phyloP scores from a whole-genome alignment of 2,329 filamentous ascomycete species.

The Botryosphaeria dothidea region DNA sequence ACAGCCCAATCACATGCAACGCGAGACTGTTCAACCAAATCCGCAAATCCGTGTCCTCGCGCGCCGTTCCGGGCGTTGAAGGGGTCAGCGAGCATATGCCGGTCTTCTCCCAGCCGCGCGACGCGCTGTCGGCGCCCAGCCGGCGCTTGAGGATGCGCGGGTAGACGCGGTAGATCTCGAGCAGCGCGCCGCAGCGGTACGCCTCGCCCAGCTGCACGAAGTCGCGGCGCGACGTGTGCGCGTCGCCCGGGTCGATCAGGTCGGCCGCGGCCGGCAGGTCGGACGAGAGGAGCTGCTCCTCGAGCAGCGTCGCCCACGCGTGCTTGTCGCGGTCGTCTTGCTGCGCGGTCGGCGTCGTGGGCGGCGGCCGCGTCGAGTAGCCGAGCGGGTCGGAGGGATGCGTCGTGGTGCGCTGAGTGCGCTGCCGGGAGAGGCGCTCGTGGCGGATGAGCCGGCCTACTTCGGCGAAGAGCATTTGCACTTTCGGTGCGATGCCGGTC shows the following conservation, averaged over 20 bases:
- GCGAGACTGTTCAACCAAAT: slow-evolving; percentile 54
- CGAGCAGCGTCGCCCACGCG: slow-evolving; percentile 44
- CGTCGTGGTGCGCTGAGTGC: neutral
- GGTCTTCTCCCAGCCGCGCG: slow-evolving; percentile 12
- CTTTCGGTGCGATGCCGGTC: slow-evolving; percentile 50
- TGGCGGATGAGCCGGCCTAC: slow-evolving; percentile 47
- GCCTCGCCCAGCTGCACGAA: slow-evolving; percentile 56
- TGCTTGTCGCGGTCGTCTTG: slow-evolving; percentile 35
- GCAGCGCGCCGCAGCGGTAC: slow-evolving; percentile 54
- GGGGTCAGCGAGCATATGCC: slow-evolving; percentile 8
- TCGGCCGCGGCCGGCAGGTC: slow-evolving; percentile 49
- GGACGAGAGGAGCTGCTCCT: slow-evolving; percentile 49
- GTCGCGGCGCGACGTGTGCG: slow-evolving; percentile 54
- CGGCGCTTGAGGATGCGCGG: slow-evolving; percentile 52
- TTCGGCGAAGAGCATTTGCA: slow-evolving; percentile 48
- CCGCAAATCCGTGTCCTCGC: slow-evolving; percentile 33
- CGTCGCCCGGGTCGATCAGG: slow-evolving; percentile 54
- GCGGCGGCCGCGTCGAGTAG: neutral
- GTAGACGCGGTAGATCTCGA: slow-evolving; percentile 58
- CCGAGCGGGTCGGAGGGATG: neutral
- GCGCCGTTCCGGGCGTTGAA: slow-evolving; percentile 26
- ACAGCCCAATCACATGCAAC: slow-evolving; percentile 50
- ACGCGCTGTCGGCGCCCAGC: slow-evolving; percentile 27
- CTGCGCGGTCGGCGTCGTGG: slow-evolving; percentile 13
- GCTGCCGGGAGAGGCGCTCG: slow-evolving; percentile 27